Percentiles rank a stretch among this genome's conserved stretches.
Evolutionary conservation across 169 alveolate genomes (phyloP).

Genomic region (Cryptosporidium viatorum): DNA sequence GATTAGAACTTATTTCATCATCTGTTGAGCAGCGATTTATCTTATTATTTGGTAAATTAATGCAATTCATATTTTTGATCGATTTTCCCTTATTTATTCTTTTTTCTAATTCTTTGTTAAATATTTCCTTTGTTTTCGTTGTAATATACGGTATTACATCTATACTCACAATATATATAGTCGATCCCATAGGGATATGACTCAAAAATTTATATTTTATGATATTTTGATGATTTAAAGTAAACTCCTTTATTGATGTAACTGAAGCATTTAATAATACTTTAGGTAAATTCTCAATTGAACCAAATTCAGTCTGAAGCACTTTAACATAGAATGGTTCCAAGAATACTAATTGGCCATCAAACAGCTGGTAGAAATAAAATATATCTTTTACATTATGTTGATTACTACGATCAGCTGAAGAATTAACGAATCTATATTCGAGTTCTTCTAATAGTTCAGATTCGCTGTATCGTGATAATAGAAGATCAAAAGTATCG

Average conservation of each 20-base stretch:
- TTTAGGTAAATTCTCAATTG: constrained; percentile 37
- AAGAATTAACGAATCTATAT: background rate
- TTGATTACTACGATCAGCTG: background rate
- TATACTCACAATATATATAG: constrained; percentile 4
- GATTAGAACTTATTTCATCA: background rate
- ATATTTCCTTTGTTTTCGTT: constrained; percentile 6
- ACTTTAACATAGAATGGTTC: constrained; percentile 58
- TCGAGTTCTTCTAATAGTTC: constrained; percentile 39
- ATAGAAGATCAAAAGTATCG: background rate
- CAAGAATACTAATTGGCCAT: constrained; percentile 58
- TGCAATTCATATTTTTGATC: background rate
- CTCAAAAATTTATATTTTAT: constrained; percentile 29
- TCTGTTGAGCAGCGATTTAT: background rate
- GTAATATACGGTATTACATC: constrained; percentile 34
- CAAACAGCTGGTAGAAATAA: constrained; percentile 58
- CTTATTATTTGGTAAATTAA: background rate
- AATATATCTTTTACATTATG: background rate
- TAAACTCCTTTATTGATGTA: constrained; percentile 7
- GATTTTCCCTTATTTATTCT: background rate
- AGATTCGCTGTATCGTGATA: constrained; percentile 34
- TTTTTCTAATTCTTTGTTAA: constrained; percentile 10
- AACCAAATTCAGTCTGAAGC: constrained; percentile 36
- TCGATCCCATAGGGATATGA: constrained; percentile 53
- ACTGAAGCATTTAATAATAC: constrained; percentile 20
- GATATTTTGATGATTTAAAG: background rate